Percentiles rank a stretch among this genome's conserved stretches.
These are phyloP conservation scores for Lactarius trivialis DNA, from an alignment of 768 basidiomycete genomes.

Conservation along the genomic window DNA sequence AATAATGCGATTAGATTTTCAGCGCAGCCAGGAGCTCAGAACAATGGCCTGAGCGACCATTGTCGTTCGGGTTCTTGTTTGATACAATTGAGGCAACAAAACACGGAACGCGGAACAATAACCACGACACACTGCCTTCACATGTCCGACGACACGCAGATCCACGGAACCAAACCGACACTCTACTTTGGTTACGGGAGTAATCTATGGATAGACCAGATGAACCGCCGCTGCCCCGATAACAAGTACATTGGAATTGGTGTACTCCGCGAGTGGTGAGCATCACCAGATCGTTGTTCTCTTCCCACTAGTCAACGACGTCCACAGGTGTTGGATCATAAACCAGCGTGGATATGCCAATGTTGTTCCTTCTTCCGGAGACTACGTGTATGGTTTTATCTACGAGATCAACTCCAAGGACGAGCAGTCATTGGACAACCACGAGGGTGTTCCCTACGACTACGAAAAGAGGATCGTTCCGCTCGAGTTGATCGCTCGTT, in stretches of 20 bases:
- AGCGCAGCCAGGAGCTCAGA: background rate
- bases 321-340: constrained; percentile 19
- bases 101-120: background rate
- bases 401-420: constrained; percentile 10
- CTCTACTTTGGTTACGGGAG: constrained; percentile 19
- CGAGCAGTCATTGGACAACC: constrained; percentile 6
- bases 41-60: background rate
- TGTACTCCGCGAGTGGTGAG: constrained; percentile 10
- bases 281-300: background rate
- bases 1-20: background rate
- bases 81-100: background rate
- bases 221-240: constrained; percentile 18
- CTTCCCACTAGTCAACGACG: background rate
- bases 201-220: constrained; percentile 19
- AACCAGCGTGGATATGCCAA: constrained; percentile 11
- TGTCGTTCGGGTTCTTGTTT: background rate
- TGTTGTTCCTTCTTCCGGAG: constrained; percentile 7
- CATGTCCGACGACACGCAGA: constrained; percentile 1
- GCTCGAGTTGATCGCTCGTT: background rate
- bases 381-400: constrained; percentile 11
- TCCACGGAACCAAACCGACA: background rate
- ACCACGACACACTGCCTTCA: background rate
- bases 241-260: constrained; percentile 9
- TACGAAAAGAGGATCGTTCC: constrained; percentile 12
- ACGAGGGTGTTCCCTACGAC: background rate